Evolutionary conservation across 2,329 filamentous ascomycete genomes (phyloP), one percentile per base, ranked within the genome.

Genomic region (Fusarium secorum): DNA sequence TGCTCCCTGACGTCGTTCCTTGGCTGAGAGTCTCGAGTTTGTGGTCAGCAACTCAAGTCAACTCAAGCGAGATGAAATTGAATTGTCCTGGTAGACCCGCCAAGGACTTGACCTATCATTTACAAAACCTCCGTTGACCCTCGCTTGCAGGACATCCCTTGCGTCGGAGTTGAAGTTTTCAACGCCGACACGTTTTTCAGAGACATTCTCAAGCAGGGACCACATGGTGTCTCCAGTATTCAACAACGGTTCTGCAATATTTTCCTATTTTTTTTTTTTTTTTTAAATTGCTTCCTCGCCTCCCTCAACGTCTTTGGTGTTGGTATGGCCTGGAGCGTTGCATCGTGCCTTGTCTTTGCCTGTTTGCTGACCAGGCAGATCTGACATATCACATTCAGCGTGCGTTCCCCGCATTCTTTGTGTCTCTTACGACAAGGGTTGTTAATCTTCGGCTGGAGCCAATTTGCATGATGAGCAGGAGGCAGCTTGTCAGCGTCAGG

Each of bases 371-470:
- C 64, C 70, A 71, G 64, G 48, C 60, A 63, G 53, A 76, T 71
- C 64, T 74, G 72, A 76, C 73, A 68, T 38, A 65, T 76, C 74
- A 76, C 30, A 55, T 60, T 28, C 32, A 65, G 36, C 33, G 44
- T 70, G 54, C 60, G 39, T 53, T 75, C 65, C 74, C 74, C 74
- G 72, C 74, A 76, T 76, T 75, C 64, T 67, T 59, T 61, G 57
- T 59, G 60, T 60, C 39, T 44, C 53, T 33, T 53, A 22, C 22
- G 57, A 35, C 49, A 33, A 38, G 70, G 48, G 57, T 48, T 63
- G 54, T 57, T 68, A 65, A 49, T 58, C 41, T 48, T 64, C 58
- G 60, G 60, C 59, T 70, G 65, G 55, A 65, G 60, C 59, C 45
- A 49, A 45, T 56, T 60, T 65, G 53, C 48, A 69, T 60, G 28